Evolutionary conservation across 2,329 filamentous ascomycete species (phyloP).

Genomic region (Phyllosticta citriasiana): DNA sequence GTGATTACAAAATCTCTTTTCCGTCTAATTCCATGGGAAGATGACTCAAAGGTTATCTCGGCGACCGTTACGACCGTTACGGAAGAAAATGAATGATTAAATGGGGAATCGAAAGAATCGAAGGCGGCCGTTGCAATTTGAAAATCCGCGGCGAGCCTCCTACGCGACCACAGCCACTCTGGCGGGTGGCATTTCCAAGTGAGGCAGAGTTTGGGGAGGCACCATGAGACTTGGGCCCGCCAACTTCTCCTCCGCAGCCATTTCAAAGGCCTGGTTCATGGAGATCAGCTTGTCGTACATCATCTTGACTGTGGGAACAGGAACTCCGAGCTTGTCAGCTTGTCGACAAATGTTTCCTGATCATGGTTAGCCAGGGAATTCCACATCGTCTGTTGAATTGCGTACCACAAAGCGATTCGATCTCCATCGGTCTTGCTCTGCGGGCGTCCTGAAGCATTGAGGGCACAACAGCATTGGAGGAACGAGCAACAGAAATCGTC

Average conservation of each 20-base stretch:
- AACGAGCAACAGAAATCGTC: conserved; percentile 12
- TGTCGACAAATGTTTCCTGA: conserved; percentile 3
- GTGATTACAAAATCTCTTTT: neutral
- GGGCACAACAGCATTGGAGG: conserved; percentile 13
- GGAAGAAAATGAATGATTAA: neutral
- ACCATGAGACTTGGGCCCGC: neutral
- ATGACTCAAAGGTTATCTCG: neutral
- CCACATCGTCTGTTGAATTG: neutral
- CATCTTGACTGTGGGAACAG: conserved; percentile 6
- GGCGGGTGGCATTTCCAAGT: neutral
- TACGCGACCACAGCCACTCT: neutral
- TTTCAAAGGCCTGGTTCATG: neutral
- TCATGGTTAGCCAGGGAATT: neutral
- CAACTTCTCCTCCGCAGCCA: neutral
- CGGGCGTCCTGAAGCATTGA: conserved; percentile 18
- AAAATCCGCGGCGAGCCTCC: neutral
- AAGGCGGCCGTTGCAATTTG: neutral
- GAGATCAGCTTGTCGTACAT: conserved; percentile 4
- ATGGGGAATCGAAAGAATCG: neutral
- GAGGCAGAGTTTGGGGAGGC: neutral
- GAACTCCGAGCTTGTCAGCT: conserved; percentile 4
- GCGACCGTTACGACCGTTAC: neutral
- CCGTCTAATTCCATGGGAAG: neutral
- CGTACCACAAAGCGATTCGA: conserved; percentile 16
- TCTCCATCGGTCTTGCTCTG: conserved; percentile 15